Conservation (phyloP, 371 early-diverging fungal species). For the Mucor saturninus region DNA sequence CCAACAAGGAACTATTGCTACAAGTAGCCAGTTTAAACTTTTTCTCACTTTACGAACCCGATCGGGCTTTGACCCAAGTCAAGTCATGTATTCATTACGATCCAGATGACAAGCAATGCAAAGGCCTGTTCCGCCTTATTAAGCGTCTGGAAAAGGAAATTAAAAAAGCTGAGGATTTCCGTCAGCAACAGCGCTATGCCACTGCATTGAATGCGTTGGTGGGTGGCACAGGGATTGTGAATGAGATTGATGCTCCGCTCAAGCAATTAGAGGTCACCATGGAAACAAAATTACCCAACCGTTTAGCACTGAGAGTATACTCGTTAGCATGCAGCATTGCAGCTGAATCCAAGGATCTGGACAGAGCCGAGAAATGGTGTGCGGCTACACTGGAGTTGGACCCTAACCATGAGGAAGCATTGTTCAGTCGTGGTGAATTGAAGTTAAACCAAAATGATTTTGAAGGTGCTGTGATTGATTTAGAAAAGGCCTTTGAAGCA, state of each 20-base stretch:
- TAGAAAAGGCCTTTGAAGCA: conserved; percentile 71
- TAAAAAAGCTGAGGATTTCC: conserved; percentile 59
- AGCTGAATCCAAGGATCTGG: conserved; percentile 50
- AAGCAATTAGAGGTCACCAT: conserved; percentile 25
- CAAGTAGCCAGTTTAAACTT: conserved; percentile 79
- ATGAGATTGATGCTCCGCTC: conserved; percentile 53
- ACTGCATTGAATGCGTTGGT: conserved; percentile 70
- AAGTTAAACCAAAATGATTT: conserved; percentile 71
- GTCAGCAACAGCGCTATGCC: conserved; percentile 64
- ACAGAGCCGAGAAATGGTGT: conserved; percentile 64
- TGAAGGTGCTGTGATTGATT: conserved; percentile 75
- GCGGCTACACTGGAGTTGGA: conserved; percentile 59
- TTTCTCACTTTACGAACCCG: conserved; percentile 69
- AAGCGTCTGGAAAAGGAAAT: conserved; percentile 83
- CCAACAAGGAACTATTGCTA: conserved; percentile 62
- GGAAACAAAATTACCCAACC: conserved; percentile 51
- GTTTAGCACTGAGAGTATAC: conserved; percentile 60
- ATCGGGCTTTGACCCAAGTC: conserved; percentile 69
- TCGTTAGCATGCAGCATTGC: conserved; percentile 66
- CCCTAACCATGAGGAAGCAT: conserved; percentile 71
- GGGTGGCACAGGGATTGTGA: conserved; percentile 59
- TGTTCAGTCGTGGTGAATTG: conserved; percentile 73
- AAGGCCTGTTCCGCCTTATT: conserved; percentile 68
- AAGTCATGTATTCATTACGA: conserved; percentile 89
- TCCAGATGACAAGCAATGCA: conserved; percentile 90